Conservation (phyloP, 2,329 filamentous ascomycete genomes). For the Colletotrichum eleusines region DNA sequence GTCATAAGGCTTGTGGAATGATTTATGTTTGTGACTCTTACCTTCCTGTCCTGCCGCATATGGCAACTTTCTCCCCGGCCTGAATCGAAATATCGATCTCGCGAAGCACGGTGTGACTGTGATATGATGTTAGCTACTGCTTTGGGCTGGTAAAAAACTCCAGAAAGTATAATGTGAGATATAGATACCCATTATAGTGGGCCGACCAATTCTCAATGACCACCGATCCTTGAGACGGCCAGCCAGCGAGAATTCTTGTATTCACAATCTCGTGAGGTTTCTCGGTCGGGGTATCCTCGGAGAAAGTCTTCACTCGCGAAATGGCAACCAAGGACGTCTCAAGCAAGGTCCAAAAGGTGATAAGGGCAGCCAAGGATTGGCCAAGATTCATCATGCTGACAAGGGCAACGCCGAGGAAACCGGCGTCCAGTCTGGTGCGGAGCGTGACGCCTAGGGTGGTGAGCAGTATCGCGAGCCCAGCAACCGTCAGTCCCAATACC, state of each 20-base stretch:
- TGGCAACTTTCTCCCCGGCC: conserved; percentile 60
- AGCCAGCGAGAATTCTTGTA: conserved; percentile 49
- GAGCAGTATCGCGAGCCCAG: conserved; percentile 61
- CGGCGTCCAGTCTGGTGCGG: conserved; percentile 43
- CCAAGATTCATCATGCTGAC: conserved; percentile 46
- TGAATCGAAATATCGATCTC: conserved; percentile 44
- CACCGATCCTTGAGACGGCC: conserved; percentile 50
- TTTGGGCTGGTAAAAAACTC: conserved; percentile 21
- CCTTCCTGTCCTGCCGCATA: conserved; percentile 54
- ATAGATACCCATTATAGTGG: conserved; percentile 24
- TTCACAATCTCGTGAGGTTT: conserved; percentile 45
- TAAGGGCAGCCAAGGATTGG: conserved; percentile 47
- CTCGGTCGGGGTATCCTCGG: conserved; percentile 44
- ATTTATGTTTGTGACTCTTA: conserved; percentile 13
- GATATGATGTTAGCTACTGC: conserved; percentile 19
- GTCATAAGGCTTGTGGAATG: conserved; percentile 17
- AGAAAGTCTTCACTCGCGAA: conserved; percentile 50
- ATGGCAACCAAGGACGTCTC: conserved; percentile 54
- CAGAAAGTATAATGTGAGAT: conserved; percentile 45
- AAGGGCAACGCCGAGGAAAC: conserved; percentile 49
- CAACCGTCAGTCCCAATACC: conserved; percentile 63
- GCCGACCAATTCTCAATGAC: conserved; percentile 47
- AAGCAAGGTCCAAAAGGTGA: conserved; percentile 52
- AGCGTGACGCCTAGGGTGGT: conserved; percentile 58
- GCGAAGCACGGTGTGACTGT: conserved; percentile 37